Base-by-base conservation (phyloP, 139 green algal genomes). In the Astrephomene gubernaculifera region DNA sequence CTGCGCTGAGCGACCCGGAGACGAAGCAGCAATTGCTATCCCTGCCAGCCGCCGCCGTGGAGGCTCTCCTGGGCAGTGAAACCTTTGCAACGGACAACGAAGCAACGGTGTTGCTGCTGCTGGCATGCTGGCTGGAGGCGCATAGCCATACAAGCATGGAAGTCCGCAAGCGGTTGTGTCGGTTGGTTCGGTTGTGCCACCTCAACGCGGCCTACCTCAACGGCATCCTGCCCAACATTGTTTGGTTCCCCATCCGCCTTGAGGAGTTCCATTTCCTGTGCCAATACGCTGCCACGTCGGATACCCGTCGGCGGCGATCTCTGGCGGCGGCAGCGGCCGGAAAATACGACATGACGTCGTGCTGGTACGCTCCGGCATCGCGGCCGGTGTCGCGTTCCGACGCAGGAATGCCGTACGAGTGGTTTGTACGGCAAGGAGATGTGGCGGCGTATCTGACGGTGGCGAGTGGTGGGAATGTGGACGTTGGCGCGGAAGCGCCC, bases 221-320 rank as follows among this genome's bases (percentile, higher is more conserved):
- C 71, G 71, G 45, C 33, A n/a, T 80, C 10, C 31, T 80, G 45
- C 71, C 71, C 0, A 35, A 31, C 1, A 45, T 80, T 2, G 7
- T 45, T 5, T 80, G 71, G 71, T 80, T 80, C 45, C 71, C 71
- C 4, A 33, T 80, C 49, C 45, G 31, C 31, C 71, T 45, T 7
- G 71, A 80, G n/a, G 71, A 80, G 45, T 45, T 67, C 45, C 31
- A 54, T 7, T 80, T 80, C 31, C 45, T 80, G 31, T 80, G 71
- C 49, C 71, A 80, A 45, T 65, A 67, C 33, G 31, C 45, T 31
- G n/a, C 71, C 2, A 33, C 53, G 45, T 14, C n/a, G n/a, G 71
- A 31, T 14, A 31, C 24, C 4, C 49, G 45, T 31, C n/a, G 45
- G 71, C 71, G 71, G 0, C 45, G 45, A 45, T 49, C 45, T 19